A percentile compares a stretch with the other conserved stretches of the same genome.
Evolutionary conservation across 345 rosid species (phyloP).

Genomic region (Lumnitzera racemosa): DNA sequence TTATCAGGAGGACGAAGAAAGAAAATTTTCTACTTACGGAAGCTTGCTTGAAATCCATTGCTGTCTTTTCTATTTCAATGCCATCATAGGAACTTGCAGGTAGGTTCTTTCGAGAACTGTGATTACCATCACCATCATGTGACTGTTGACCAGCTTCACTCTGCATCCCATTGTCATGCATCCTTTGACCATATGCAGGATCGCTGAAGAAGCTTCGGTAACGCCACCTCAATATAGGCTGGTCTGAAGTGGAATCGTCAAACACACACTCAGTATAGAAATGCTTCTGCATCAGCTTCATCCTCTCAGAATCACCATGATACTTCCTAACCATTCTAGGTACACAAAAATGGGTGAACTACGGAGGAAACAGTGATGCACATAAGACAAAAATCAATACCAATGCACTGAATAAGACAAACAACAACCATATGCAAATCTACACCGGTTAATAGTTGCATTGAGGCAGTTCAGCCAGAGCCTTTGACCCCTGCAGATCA

Average conservation of each 20-base stretch:
- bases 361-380: background rate
- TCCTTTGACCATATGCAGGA: slow-evolving; percentile 15
- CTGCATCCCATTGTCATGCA: slow-evolving; percentile 17
- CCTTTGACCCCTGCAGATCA: too few relatives aligned
- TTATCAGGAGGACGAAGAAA: too few relatives aligned
- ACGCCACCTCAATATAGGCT: slow-evolving; percentile 65
- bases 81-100: background rate
- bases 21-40: background rate
- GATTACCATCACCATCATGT: slow-evolving; percentile 6
- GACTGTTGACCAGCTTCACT: slow-evolving; percentile 4
- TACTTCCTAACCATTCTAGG: slow-evolving; percentile 51
- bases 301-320: slow-evolving; percentile 41
- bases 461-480: too few relatives aligned
- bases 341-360: slow-evolving; percentile 8
- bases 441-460: too few relatives aligned
- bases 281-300: slow-evolving; percentile 45
- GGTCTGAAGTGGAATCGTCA: slow-evolving; percentile 47
- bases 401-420: too few relatives aligned
- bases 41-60: slow-evolving; percentile 1
- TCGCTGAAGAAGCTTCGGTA: slow-evolving; percentile 52
- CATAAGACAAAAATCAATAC: too few relatives aligned
- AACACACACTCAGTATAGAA: slow-evolving; percentile 75
- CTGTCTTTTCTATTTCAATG: slow-evolving; percentile 1
- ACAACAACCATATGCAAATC: too few relatives aligned
- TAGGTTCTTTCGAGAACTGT: background rate